Evolutionary conservation across 75 land plant genomes (phyloP).

Genomic region (Cunninghamia lanceolata): DNA sequence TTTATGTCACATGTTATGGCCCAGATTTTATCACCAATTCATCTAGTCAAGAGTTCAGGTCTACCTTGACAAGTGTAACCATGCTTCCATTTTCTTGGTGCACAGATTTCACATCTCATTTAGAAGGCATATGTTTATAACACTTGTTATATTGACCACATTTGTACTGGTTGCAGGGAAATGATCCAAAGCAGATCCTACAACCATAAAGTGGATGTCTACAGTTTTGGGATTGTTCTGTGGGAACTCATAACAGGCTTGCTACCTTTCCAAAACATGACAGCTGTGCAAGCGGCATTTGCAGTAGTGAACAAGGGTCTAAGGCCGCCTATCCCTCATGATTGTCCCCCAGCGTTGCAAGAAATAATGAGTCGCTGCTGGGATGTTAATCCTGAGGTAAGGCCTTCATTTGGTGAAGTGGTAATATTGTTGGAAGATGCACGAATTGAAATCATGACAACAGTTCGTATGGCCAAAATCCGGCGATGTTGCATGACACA

Average conservation of each 20-base stretch:
- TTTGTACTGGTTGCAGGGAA: slow-evolving; percentile 30
- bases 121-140: background rate
- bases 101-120: background rate
- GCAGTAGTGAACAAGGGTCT: slow-evolving; percentile 43
- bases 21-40: background rate
- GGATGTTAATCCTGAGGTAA: slow-evolving; percentile 44
- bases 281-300: slow-evolving; percentile 53
- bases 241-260: slow-evolving; percentile 49
- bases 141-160: background rate
- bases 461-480: slow-evolving; percentile 34
- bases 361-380: slow-evolving; percentile 50
- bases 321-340: slow-evolving; percentile 33
- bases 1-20: background rate
- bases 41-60: background rate
- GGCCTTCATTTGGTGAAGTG: slow-evolving; percentile 37
- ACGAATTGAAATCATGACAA: slow-evolving; percentile 18
- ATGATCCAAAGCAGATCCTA: slow-evolving; percentile 50
- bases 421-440: slow-evolving; percentile 35
- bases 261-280: slow-evolving; percentile 47
- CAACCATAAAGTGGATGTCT: slow-evolving; percentile 46
- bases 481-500: slow-evolving; percentile 30
- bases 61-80: background rate
- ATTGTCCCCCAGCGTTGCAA: slow-evolving; percentile 28
- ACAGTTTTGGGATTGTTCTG: slow-evolving; percentile 50
- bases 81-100: background rate